Evolutionary conservation across 2,329 filamentous ascomycete species (phyloP).

Genomic region (Samsoniella hepiali): DNA sequence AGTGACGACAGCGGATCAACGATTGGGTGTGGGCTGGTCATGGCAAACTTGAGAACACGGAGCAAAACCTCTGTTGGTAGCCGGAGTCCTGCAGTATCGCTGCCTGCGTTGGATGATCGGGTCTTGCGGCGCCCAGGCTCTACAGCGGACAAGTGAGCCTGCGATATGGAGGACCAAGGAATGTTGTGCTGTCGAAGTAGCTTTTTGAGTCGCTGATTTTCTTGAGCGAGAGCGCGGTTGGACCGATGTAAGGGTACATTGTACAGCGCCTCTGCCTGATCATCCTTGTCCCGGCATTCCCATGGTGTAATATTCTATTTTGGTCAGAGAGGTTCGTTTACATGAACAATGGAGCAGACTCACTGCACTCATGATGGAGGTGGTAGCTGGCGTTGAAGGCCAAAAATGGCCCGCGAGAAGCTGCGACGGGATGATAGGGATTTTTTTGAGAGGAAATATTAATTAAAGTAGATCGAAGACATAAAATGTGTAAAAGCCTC

Average conservation of each 20-base stretch:
- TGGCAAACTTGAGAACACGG: slow-evolving; percentile 48
- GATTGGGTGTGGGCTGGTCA: slow-evolving; percentile 49
- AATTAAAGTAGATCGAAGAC: background rate
- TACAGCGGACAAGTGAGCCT: slow-evolving; percentile 32
- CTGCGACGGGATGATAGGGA: background rate
- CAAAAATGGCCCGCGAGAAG: background rate
- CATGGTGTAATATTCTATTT: slow-evolving; percentile 35
- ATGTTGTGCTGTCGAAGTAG: slow-evolving; percentile 52
- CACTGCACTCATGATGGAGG: slow-evolving; percentile 8
- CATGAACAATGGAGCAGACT: background rate
- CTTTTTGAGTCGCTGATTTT: slow-evolving; percentile 49
- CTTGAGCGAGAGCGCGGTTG: slow-evolving; percentile 45
- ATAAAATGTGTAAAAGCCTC: background rate
- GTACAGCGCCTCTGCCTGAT: slow-evolving; percentile 47
- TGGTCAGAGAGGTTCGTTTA: background rate
- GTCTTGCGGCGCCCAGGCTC: slow-evolving; percentile 34
- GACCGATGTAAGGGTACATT: slow-evolving; percentile 46
- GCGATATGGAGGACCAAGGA: slow-evolving; percentile 43
- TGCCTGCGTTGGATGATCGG: slow-evolving; percentile 29
- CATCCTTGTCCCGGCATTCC: slow-evolving; percentile 52
- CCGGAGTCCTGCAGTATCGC: slow-evolving; percentile 36
- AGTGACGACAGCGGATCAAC: slow-evolving; percentile 51
- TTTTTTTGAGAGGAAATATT: background rate
- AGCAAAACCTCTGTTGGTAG: slow-evolving; percentile 53
- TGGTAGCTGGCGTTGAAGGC: background rate